Base-by-base conservation (phyloP, 352 stramenopile species). In the Phytophthora cryptogea region DNA sequence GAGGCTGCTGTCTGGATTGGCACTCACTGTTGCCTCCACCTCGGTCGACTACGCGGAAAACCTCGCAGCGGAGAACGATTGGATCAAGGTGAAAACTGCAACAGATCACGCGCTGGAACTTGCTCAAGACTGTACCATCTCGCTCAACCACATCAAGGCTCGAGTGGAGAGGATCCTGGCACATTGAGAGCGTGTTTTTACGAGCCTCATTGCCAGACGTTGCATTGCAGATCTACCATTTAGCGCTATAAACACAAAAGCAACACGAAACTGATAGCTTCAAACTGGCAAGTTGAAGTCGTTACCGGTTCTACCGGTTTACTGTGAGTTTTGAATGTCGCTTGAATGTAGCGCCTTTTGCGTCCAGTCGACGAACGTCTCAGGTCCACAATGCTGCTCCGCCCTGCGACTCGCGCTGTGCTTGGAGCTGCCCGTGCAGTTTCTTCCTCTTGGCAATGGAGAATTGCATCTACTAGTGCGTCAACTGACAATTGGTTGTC, bases 321-420 rank as follows among this genome's bases (percentile, higher is more conserved):
- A 23, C 20, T 23, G 20, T 23, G 1, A 23, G 2, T 2, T 9
- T 35, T 54, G 14, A 27, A 37, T 55, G 35, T 55, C 11, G 33
- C 14, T 55, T 30, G 48, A 46, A 55, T 23, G 35, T 40, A 20
- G 14, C 35, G 7, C 35, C 11, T 8, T 40, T 40, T 40, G 11
- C 32, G n/a, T 37, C 32, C 32, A 37, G 8, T 37, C 11, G 14
- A 37, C 32, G 4, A 13, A 10, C 11, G 32, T n/a, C 32, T n/a
- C 20, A 23, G 20, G 11, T 42, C 33, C 17, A 30, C 11, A 8
- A 49, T 56, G 39, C 20, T 53, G 39, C 44, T 58, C 30, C 52
- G 51, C 33, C 20, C 55, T 47, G 57, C 35, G 14, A 66, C 58
- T 50, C 47, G 46, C 42, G 54, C 40, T 17, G 7, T 57, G 31